Percentiles rank a stretch among this genome's conserved stretches.
These are phyloP conservation scores for Metarhizium rileyi DNA, from an alignment of 2,329 filamentous ascomycete genomes.

Conservation along the genomic window DNA sequence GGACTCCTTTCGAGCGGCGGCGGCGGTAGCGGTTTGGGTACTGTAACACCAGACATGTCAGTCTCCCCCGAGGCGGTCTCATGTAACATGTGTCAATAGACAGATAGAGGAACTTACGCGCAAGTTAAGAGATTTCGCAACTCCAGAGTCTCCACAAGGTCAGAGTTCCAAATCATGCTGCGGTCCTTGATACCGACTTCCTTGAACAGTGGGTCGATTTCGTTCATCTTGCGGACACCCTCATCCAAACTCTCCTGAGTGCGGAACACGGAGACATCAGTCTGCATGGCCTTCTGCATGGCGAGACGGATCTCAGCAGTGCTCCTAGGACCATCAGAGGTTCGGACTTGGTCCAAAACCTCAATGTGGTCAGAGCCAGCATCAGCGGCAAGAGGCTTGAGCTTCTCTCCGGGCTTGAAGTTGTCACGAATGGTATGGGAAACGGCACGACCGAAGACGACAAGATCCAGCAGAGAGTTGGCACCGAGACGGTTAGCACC, in stretches of 20 bases:
- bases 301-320: constrained; percentile 80
- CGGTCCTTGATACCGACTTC: constrained; percentile 94
- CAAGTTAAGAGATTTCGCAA: constrained; percentile 92
- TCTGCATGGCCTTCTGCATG: constrained; percentile 99
- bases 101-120: constrained; percentile 55
- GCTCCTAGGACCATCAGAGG: constrained; percentile 71
- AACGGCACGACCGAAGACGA: constrained; percentile 95
- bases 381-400: constrained; percentile 72
- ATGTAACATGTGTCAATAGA: not conserved
- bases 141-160: constrained; percentile 93
- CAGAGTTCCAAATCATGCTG: constrained; percentile 99
- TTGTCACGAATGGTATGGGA: constrained; percentile 96
- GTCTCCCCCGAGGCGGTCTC: not conserved
- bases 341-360: constrained; percentile 78
- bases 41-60: constrained; percentile 26
- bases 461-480: constrained; percentile 94
- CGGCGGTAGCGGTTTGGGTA: constrained; percentile 82
- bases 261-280: constrained; percentile 92
- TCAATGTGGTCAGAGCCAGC: constrained; percentile 81
- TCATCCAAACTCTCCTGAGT: constrained; percentile 90
- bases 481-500: constrained; percentile 95
- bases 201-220: constrained; percentile 70
- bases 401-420: constrained; percentile 72
- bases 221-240: constrained; percentile 78
- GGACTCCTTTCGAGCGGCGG: constrained; percentile 92